Percentiles rank a stretch among this genome's conserved stretches.
Evolutionary conservation across 2,329 filamentous ascomycete species (phyloP).

Genomic region (Claviceps digitariae): DNA sequence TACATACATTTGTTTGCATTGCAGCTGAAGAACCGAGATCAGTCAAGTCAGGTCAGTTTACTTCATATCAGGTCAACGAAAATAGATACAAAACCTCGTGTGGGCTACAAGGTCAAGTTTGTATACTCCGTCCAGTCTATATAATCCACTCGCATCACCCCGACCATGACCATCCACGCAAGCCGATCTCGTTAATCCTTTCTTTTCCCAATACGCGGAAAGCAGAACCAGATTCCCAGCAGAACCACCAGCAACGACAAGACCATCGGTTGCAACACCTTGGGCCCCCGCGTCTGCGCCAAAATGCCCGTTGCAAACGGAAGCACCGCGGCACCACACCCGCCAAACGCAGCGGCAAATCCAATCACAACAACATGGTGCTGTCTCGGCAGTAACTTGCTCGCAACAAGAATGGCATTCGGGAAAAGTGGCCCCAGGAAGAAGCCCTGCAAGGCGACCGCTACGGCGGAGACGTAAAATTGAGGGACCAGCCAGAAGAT

Average conservation of each 20-base stretch:
- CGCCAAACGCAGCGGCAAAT: not conserved
- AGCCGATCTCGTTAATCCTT: too few relatives aligned
- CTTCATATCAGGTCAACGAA: not conserved
- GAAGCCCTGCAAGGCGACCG: conserved; percentile 57
- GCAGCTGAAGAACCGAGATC: too few relatives aligned
- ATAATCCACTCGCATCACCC: not conserved
- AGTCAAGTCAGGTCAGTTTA: too few relatives aligned
- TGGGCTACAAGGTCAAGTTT: not conserved
- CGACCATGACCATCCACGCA: not conserved
- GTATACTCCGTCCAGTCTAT: too few relatives aligned
- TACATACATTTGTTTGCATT: too few relatives aligned
- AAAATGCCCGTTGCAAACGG: conserved; percentile 47
- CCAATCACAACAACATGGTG: not conserved
- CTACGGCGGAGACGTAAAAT: conserved; percentile 44
- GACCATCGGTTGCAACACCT: conserved; percentile 36
- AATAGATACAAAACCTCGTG: not conserved
- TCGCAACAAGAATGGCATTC: conserved; percentile 54
- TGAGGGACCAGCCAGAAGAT: conserved; percentile 44
- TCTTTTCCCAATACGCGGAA: conserved; percentile 12
- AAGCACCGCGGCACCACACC: conserved; percentile 29
- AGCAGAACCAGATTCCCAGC: conserved; percentile 21
- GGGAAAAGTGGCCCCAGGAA: conserved; percentile 65
- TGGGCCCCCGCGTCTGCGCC: conserved; percentile 35
- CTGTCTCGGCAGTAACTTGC: conserved; percentile 54
- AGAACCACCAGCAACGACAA: conserved; percentile 27